A percentile compares a stretch with the other conserved stretches of the same genome.
phyloP scores from a whole-genome alignment of 2,329 filamentous ascomycete genomes.

The Westerdykella sp. region DNA sequence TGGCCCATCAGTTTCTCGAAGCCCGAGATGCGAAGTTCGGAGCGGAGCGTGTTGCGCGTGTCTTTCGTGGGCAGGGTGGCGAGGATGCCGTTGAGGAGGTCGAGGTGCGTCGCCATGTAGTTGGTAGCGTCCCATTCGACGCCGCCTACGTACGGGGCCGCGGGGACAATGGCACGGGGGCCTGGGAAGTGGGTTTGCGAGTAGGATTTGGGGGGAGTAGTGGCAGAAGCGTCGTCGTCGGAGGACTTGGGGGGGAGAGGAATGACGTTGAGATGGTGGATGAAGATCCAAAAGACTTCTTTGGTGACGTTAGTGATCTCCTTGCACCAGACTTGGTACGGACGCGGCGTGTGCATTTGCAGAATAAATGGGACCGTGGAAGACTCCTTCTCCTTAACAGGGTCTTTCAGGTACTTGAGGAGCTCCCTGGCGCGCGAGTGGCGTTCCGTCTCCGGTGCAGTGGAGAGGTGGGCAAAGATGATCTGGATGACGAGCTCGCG shows the following conservation, averaged over 20 bases:
- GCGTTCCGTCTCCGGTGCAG: constrained; percentile 51
- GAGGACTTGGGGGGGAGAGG: constrained; percentile 47
- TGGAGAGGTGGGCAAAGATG: constrained; percentile 80
- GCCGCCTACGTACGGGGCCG: constrained; percentile 90
- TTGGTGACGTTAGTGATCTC: constrained; percentile 90
- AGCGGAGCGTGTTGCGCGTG: constrained; percentile 72
- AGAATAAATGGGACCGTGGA: constrained; percentile 79
- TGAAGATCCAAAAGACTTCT: constrained; percentile 98
- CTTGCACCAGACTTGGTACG: constrained; percentile 90
- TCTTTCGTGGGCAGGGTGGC: constrained; percentile 65
- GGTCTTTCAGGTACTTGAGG: constrained; percentile 73
- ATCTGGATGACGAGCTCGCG: constrained; percentile 84
- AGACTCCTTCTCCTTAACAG: constrained; percentile 62
- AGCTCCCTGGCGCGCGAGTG: constrained; percentile 65
- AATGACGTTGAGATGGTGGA: constrained; percentile 87
- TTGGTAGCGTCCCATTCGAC: constrained; percentile 99
- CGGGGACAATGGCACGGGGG: constrained; percentile 81
- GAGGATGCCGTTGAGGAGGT: constrained; percentile 84
- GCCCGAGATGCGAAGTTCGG: constrained; percentile 71
- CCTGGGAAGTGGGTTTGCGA: constrained; percentile 71
- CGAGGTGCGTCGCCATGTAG: constrained; percentile 86
- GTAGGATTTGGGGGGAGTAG: constrained; percentile 30
- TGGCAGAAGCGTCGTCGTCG: constrained; percentile 4
- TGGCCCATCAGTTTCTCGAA: constrained; percentile 86
- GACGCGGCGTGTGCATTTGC: constrained; percentile 78